phyloP scores from a whole-genome alignment of 2,329 filamentous ascomycete species.

The Sporothrix inflata region DNA sequence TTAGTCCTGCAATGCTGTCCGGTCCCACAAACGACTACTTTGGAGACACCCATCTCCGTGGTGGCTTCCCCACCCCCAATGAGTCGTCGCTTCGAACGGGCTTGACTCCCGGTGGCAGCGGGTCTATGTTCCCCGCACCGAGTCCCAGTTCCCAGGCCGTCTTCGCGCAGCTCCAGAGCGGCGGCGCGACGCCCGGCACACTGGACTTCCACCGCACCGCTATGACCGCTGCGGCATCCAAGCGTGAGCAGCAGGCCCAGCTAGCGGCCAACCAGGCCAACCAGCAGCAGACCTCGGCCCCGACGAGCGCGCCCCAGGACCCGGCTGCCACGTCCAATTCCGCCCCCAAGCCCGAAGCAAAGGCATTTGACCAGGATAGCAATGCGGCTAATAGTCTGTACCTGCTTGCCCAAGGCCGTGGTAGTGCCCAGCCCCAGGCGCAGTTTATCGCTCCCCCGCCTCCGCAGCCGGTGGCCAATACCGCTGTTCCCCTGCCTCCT shows the following conservation, averaged over 20 bases:
- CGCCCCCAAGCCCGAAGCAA: constrained; percentile 52
- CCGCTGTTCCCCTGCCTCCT: constrained; percentile 36
- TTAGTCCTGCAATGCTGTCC: constrained; percentile 96
- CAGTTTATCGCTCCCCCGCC: constrained; percentile 51
- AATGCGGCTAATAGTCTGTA: constrained; percentile 94
- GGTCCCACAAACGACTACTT: constrained; percentile 88
- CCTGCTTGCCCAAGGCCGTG: constrained; percentile 76
- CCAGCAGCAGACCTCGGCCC: constrained; percentile 39
- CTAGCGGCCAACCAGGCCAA: constrained; percentile 40
- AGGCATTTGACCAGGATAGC: constrained; percentile 82
- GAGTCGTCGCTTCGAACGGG: constrained; percentile 92
- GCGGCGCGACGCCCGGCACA: constrained; percentile 84
- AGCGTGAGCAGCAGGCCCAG: constrained; percentile 55
- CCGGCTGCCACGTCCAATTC: constrained; percentile 44
- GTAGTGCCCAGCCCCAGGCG: constrained; percentile 56
- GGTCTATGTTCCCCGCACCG: constrained; percentile 94
- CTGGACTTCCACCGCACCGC: constrained; percentile 95
- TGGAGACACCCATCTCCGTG: constrained; percentile 74
- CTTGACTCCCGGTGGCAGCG: constrained; percentile 89
- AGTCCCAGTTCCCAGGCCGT: constrained; percentile 85
- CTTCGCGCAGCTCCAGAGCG: constrained; percentile 76
- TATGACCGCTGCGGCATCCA: constrained; percentile 74
- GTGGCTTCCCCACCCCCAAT: constrained; percentile 92
- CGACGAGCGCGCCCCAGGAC: constrained; percentile 48
- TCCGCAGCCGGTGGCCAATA: constrained; percentile 54